Evolutionary conservation across 2,329 filamentous ascomycete genomes (phyloP), one percentile per base, ranked within the genome.

Genomic region (Penicillium sclerotigenum): DNA sequence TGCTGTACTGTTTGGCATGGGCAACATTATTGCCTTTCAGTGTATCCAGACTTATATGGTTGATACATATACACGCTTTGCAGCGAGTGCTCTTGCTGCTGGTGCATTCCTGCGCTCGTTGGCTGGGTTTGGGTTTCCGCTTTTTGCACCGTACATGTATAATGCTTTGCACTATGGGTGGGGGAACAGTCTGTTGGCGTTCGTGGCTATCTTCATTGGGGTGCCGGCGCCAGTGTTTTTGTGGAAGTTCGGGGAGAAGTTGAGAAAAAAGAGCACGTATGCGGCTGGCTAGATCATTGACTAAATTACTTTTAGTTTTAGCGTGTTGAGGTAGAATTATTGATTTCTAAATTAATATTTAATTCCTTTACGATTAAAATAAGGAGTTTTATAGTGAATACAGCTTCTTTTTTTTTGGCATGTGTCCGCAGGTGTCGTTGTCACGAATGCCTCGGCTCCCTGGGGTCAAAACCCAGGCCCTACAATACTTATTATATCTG

Each of bases 141-240:
- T 77, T 16, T 77, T 77, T 36, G 74, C 74, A 7, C 74, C 72
- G 4, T 73, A 71, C 36, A 72, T 76, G 72, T 77, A 74, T 55
- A 46, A 65, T 6, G 61, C 68, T n/a, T 53, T 77, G 50, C 47
- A 71, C 13, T 72, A 72, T 45, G 73, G 73, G 5, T 77, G 74
- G 74, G 74, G 74, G 7, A 77, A 74, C 58, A 75, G 69, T 51
- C 36, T 78, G 36, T 59, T 79, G 33, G 76, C 68, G 5, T 76
- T 77, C 49, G 53, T 77, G 29, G 69, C 69, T 1, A 66, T 77
- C 38, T 71, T 37, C 1, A 57, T 79, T 26, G 76, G 76, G 0
- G 56, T 81, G 22, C 78, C 79, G 2, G 79, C 79, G 22, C 80
- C 81, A 16, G 67, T 82, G 2, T 65, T 82, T 54, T 60, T 83